A percentile compares a stretch with the other conserved stretches of the same genome.
Evolutionary conservation across 225 moss, liverwort and hornwort genomes (phyloP).

Genomic region (Bryoerythrophyllum caledonicum): DNA sequence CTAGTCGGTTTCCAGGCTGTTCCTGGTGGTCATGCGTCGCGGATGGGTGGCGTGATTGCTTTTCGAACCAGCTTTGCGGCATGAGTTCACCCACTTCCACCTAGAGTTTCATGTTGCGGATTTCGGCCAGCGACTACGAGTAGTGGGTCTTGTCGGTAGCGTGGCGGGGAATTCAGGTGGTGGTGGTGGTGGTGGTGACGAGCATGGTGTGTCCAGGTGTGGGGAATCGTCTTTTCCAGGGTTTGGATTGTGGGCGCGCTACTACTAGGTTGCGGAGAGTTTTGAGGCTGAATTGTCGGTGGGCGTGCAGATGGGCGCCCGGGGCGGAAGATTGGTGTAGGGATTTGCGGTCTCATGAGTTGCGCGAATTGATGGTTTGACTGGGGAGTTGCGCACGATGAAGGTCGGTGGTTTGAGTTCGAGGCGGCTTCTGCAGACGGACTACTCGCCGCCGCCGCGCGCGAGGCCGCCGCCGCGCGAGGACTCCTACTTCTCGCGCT

Average conservation of each 20-base stretch:
- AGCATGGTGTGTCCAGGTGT: conserved; percentile 34
- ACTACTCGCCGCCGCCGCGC: neutral
- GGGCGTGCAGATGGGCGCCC: conserved; percentile 17
- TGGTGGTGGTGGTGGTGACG: neutral
- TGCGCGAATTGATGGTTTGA: neutral
- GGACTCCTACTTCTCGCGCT: conserved; percentile 56
- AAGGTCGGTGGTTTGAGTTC: conserved; percentile 30
- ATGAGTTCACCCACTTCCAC: neutral
- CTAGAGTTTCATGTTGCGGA: neutral
- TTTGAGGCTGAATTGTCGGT: conserved; percentile 8
- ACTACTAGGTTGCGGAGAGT: neutral
- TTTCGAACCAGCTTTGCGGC: neutral
- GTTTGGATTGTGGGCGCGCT: neutral
- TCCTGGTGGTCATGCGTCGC: neutral
- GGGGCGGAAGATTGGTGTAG: neutral
- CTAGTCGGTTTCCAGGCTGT: neutral
- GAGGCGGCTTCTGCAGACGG: conserved; percentile 3
- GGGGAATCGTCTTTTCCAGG: neutral
- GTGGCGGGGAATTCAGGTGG: neutral
- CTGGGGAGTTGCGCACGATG: conserved; percentile 20
- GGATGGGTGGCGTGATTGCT: conserved; percentile 5
- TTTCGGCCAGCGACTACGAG: too few relatives aligned
- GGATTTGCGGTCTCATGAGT: conserved; percentile 1
- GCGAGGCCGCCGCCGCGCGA: neutral
- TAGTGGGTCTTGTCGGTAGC: neutral